phyloP scores from a whole-genome alignment of 2,329 filamentous ascomycete species.

The Apiospora sp. region DNA sequence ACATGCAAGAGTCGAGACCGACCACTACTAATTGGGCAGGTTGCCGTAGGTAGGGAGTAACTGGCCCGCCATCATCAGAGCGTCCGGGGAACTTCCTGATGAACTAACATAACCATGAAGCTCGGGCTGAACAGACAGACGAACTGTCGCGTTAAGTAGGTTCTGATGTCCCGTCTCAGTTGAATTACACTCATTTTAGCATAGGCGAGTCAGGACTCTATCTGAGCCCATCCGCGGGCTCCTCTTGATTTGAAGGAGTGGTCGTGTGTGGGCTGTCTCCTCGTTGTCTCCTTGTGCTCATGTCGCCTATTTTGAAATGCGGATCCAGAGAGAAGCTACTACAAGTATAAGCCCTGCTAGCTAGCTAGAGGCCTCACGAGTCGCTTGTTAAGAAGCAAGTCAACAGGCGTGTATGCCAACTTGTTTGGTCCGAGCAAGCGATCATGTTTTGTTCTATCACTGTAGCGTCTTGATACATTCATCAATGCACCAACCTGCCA shows the following conservation, averaged over 20 bases:
- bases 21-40: background rate
- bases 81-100: constrained; percentile 16
- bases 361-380: background rate
- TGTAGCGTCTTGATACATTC: background rate
- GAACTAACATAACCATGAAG: background rate
- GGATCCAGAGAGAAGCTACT: background rate
- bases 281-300: background rate
- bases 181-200: constrained; percentile 9
- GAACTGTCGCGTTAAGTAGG: background rate
- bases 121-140: constrained; percentile 7
- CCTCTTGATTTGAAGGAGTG: background rate
- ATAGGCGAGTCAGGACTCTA: constrained; percentile 3
- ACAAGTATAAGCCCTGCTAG: background rate
- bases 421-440: background rate
- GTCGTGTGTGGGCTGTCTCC: background rate
- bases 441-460: constrained; percentile 14
- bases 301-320: background rate
- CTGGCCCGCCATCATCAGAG: constrained; percentile 16
- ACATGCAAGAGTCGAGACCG: background rate
- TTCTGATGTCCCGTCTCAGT: background rate
- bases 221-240: background rate
- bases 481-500: background rate
- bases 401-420: background rate
- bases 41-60: background rate
- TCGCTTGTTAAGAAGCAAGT: background rate